Conservation (phyloP, 2,329 filamentous ascomycete species). For the Epichloe baconii region DNA sequence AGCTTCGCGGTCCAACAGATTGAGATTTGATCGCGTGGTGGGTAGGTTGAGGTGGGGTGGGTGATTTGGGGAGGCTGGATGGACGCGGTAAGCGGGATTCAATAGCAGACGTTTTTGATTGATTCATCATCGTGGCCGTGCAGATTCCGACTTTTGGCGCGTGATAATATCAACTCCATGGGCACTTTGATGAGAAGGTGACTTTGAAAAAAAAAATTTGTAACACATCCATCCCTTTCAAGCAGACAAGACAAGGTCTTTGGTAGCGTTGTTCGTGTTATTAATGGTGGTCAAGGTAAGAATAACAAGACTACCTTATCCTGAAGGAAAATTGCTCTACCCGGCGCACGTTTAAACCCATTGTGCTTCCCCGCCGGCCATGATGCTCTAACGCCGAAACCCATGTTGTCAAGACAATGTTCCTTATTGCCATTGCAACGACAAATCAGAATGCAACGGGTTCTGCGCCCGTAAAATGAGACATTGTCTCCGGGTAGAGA, state of each 20-base stretch:
- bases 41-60: no score
- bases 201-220: no score
- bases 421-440: slow-evolving; percentile 2
- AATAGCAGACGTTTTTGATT: no score
- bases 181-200: no score
- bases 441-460: neutral
- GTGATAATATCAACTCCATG: no score
- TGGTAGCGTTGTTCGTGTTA: neutral
- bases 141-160: no score
- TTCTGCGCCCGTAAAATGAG: neutral
- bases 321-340: slow-evolving; percentile 2
- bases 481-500: neutral
- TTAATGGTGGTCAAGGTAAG: slow-evolving; percentile 1
- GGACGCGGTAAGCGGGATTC: no score
- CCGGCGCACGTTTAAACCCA: neutral
- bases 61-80: no score
- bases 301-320: slow-evolving; percentile 7
- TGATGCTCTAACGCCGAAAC: slow-evolving; percentile 9
- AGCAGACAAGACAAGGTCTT: neutral
- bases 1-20: no score
- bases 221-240: no score
- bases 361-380: neutral
- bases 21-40: no score
- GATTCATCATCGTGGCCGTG: no score
- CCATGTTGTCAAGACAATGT: slow-evolving; percentile 5